Evolutionary conservation across 2,329 filamentous ascomycete species (phyloP).

Genomic region (Scedosporium boydii): DNA sequence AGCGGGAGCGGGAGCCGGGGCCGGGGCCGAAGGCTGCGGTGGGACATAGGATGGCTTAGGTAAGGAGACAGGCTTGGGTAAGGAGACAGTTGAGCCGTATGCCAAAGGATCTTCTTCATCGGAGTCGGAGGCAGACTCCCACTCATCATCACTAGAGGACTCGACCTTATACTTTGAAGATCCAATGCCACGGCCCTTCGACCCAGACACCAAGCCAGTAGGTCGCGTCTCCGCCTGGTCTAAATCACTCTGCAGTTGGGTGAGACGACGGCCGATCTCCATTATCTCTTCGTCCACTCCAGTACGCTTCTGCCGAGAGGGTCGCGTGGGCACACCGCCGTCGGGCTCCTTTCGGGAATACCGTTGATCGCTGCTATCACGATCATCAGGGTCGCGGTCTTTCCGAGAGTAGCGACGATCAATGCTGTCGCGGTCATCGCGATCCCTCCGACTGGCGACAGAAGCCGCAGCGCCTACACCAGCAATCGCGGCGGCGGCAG

Average conservation of each 20-base stretch:
- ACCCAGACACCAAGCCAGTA: slow-evolving; percentile 19
- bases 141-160: slow-evolving; percentile 36
- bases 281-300: slow-evolving; percentile 47
- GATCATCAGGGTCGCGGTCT: neutral
- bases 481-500: neutral
- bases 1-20: neutral
- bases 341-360: neutral
- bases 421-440: neutral
- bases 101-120: slow-evolving; percentile 31
- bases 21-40: neutral
- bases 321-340: neutral
- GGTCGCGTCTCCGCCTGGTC: slow-evolving; percentile 22
- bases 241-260: slow-evolving; percentile 29
- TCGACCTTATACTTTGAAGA: slow-evolving; percentile 30
- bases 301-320: neutral
- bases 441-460: neutral
- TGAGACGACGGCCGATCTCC: slow-evolving; percentile 43
- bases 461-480: neutral
- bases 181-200: slow-evolving; percentile 21
- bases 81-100: slow-evolving; percentile 27
- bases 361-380: neutral
- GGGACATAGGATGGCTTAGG: slow-evolving; percentile 6
- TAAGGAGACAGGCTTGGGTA: slow-evolving; percentile 15
- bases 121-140: slow-evolving; percentile 42
- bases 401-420: neutral